Evolutionary conservation across 768 basidiomycete genomes (phyloP).

Genomic region (Lactarius akahatsu): DNA sequence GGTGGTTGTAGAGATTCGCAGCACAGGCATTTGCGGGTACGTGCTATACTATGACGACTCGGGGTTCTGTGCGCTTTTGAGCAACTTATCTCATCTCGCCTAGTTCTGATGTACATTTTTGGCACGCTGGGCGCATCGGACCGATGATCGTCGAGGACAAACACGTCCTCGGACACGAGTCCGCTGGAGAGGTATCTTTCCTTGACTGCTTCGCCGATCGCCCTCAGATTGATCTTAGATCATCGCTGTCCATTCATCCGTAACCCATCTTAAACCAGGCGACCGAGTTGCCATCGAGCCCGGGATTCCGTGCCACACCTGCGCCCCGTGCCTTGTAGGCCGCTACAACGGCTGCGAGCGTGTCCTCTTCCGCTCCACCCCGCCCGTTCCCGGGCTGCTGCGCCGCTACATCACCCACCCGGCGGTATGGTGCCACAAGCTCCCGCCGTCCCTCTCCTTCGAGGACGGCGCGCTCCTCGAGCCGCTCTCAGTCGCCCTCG

Average conservation of each 20-base stretch:
- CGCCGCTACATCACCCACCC: conserved; percentile 29
- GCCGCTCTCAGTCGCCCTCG: conserved; percentile 64
- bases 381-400: conserved; percentile 46
- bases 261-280: conserved; percentile 38
- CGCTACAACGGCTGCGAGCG: conserved; percentile 58
- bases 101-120: conserved; percentile 74
- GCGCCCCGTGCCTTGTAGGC: conserved; percentile 61
- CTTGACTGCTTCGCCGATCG: background rate
- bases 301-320: conserved; percentile 66
- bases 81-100: conserved; percentile 1
- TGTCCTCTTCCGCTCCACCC: conserved; percentile 68
- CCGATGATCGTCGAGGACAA: conserved; percentile 71
- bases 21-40: conserved; percentile 70
- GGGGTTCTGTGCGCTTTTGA: too few species aligned
- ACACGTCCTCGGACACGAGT: conserved; percentile 53
- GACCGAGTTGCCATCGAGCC: conserved; percentile 71
- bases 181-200: conserved; percentile 55
- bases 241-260: conserved; percentile 17
- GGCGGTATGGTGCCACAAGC: conserved; percentile 49
- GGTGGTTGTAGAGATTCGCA: conserved; percentile 62
- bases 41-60: conserved; percentile 27
- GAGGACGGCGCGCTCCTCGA: conserved; percentile 71
- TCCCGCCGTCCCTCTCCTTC: conserved; percentile 60
- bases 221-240: conserved; percentile 1
- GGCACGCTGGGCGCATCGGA: conserved; percentile 67